Evolutionary conservation across 805 yeast genomes (phyloP), one percentile per base, ranked within the genome.

Genomic region (Wickerhamiella azymoides): DNA sequence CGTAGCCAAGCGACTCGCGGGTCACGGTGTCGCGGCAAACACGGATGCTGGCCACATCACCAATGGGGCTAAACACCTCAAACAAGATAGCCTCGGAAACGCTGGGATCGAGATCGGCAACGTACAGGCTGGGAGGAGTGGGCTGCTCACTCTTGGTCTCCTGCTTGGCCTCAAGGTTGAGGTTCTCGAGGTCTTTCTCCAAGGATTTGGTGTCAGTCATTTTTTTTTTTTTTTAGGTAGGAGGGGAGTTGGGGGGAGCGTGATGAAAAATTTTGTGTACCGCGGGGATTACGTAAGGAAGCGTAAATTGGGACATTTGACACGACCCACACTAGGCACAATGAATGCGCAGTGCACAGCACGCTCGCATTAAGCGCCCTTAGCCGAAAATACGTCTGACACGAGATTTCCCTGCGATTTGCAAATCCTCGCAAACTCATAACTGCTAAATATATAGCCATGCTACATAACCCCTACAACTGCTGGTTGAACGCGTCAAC

Each of bases 21-120:
- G 96, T 79, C 58, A 92, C 81, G 57, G 96, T 94, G 64, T 92
- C 97, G 72, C 98, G 89, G 74, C 98, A 92, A 54, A 92, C 96
- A 73, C 97, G 88, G 67, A 92, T 88, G 52, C 96, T 84, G 27
- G 96, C 77, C 50, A 92, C 97, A 61, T 84, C 86, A 57, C 97
- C 98, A 59, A 89, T 74, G 62, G 84, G 86, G 54, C 94, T 83
- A 73, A 92, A 92, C 60, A 88, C 73, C 73, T 92, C 98, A 64
- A 83, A 92, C 62, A 92, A 77, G 59, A 81, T 74, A 51, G 97
- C 94, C 74, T 92, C 98, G 58, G 85, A 83, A 57, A 92, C 94
- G 39, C 82, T 66, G 53, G 88, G 84, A 67, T 84, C 93, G 60
- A 92, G 79, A 71, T 92, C 98, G 62, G 98, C 97, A 62, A 92